Evolutionary conservation across 1,139 yeast species (phyloP), one percentile per base, ranked within the genome.

Genomic region (Lodderomyces metapsilosis): DNA sequence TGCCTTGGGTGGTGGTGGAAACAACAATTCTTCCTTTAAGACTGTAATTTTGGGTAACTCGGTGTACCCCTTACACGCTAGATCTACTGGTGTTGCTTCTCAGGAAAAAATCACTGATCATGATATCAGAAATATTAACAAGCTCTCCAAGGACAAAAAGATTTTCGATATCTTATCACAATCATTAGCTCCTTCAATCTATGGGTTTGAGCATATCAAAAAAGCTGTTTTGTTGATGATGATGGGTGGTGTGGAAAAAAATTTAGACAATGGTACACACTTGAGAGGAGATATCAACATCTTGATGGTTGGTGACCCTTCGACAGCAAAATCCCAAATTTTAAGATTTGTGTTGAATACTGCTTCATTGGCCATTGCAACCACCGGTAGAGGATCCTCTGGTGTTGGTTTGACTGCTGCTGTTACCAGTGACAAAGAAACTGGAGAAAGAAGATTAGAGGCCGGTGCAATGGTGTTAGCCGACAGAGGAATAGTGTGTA

Each of bases 381-480:
- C 99, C 1, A 94, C 99, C 1, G 99, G 99, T 71, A 82, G 96
- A 63, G 99, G 98, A 46, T 91, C 98, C 12, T 91, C 98, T 0
- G 99, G 98, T 64, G 99, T 94, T 38, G 99, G 98, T 86, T 78
- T 92, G 58, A 92, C 99, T 0, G 99, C 99, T 11, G 98, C 99
- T 0, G 99, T 92, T 4, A 91, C 98, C 3, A 80, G 92, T 2
- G 99, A 92, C 63, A 84, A 84, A 56, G 98, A 92, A 63, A 92
- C 98, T 1, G 98, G 98, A 41, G 99, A 92, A 68, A 76, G 98
- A 58, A 78, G 96, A 54, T 71, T 92, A 50, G 98, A 94, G 65
- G 99, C 98, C 0, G 99, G 99, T 74, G 99, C 99, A 3, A 92
- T 92, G 98, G 98, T 92, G 36, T 71, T 94, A 49, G 99, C 98